A percentile compares a stretch with the other conserved stretches of the same genome.
Evolutionary conservation across 805 yeast genomes (phyloP).

Genomic region (Lipomyces sp.): DNA sequence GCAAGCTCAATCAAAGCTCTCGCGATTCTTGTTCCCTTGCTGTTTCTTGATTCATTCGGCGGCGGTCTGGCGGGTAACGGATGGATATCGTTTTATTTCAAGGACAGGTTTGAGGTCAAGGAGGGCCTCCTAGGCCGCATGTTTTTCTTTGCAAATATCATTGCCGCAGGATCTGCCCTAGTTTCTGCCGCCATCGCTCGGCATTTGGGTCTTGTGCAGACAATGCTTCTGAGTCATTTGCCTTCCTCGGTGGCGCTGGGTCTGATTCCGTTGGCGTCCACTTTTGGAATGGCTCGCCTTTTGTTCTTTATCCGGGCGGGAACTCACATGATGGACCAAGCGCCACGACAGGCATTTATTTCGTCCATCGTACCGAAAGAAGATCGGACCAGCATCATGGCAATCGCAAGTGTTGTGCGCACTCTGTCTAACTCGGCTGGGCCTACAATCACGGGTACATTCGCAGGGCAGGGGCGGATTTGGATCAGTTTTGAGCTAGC

Average conservation of each 20-base stretch:
- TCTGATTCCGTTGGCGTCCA: slow-evolving; percentile 48
- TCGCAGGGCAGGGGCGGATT: slow-evolving; percentile 48
- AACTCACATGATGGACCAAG: slow-evolving; percentile 80
- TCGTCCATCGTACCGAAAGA: slow-evolving; percentile 59
- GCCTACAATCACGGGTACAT: slow-evolving; percentile 70
- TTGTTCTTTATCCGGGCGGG: slow-evolving; percentile 55
- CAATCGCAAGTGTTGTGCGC: slow-evolving; percentile 78
- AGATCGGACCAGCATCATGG: slow-evolving; percentile 73
- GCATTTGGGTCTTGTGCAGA: slow-evolving; percentile 68
- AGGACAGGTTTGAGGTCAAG: slow-evolving; percentile 49
- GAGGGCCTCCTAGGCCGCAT: slow-evolving; percentile 62
- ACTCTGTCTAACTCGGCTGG: slow-evolving; percentile 80
- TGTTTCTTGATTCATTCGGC: slow-evolving; percentile 82
- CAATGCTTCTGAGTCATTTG: slow-evolving; percentile 67
- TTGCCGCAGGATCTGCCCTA: slow-evolving; percentile 64
- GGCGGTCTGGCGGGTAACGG: slow-evolving; percentile 49
- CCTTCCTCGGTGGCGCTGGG: slow-evolving; percentile 70
- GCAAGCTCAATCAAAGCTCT: slow-evolving; percentile 24
- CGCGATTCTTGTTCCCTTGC: slow-evolving; percentile 38
- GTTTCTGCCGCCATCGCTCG: slow-evolving; percentile 72
- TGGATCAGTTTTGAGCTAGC: slow-evolving; percentile 35
- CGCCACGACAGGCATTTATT: slow-evolving; percentile 77
- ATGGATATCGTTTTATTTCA: slow-evolving; percentile 81
- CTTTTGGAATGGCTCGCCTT: slow-evolving; percentile 45
- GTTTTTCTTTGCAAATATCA: slow-evolving; percentile 59